These are phyloP conservation scores for Zygnema cylindricum DNA, from an alignment of 139 green algal genomes.

Conservation along the genomic window DNA sequence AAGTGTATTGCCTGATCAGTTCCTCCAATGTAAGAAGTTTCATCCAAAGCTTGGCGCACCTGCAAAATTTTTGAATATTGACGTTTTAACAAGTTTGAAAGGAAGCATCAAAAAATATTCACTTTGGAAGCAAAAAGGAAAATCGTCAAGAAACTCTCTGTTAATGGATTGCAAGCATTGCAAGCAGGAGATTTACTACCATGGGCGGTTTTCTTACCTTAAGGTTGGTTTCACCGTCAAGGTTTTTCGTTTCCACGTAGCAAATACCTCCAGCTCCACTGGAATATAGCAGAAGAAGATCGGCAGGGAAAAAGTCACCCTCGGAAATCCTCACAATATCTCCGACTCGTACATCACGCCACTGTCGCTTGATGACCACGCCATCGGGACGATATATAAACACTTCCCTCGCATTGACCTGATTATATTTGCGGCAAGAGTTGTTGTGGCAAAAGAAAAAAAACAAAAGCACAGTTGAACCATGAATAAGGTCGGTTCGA, in stretches of 20 bases:
- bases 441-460: too few relatives aligned
- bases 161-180: too few relatives aligned
- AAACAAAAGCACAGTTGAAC: too few relatives aligned
- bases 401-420: conserved; percentile 62
- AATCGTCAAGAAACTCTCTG: too few relatives aligned
- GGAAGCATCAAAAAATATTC: neutral
- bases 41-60: conserved; percentile 26
- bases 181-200: neutral
- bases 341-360: conserved; percentile 49
- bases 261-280: conserved; percentile 70
- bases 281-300: conserved; percentile 80
- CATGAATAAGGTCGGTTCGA: too few relatives aligned
- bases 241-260: conserved; percentile 87
- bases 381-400: conserved; percentile 2
- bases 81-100: neutral
- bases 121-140: too few relatives aligned
- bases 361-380: conserved; percentile 12
- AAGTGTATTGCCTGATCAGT: neutral
- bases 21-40: conserved; percentile 23
- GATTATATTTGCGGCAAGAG: too few relatives aligned
- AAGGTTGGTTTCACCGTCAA: conserved; percentile 74
- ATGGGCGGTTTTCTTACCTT: conserved; percentile 53
- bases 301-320: conserved; percentile 75
- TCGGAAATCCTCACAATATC: conserved; percentile 56
- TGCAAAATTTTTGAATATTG: too few relatives aligned